Evolutionary conservation across 129 eudicot species (phyloP), one percentile per base, ranked within the genome.

Genomic region (Solidago caesia): DNA sequence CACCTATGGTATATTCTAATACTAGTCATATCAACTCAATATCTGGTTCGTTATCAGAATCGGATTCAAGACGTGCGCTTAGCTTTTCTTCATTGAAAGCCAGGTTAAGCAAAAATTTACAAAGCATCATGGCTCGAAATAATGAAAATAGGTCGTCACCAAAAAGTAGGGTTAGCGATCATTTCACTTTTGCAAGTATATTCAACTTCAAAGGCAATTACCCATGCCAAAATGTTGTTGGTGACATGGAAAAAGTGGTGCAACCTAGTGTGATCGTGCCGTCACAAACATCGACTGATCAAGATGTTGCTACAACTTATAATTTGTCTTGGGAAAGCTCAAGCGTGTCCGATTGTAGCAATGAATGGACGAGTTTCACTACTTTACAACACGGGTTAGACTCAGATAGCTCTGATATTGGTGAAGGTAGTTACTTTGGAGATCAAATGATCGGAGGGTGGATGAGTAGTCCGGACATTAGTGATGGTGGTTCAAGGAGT

Each of bases 221-320:
- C 33, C 83, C 80, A 7, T 61, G 79, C 78, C 87, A 77, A 61
- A 81, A 44, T 33, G 33, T 75, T 21, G 73, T 73, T 25, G 73
- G 79, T 15, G 82, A 79, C 68, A 84, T 88, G 0, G 91, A 91
- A 15, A 91, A 86, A 44, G 84, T 77, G 21, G 97, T 91, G 56
- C 94, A 91, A 52, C 97, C 97, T 26, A 91, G 97, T 59, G 80
- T 91, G 13, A 81, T 88, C 44, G 97, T 91, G 47, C 97, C 93
- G 57, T 80, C 93, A 59, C 89, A 72, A 45, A 80, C 58, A 4
- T 33, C 16, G 26, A 63, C 68, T 4, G 78, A 75, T 43, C 57
- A 82, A 4, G 89, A 85, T 71, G 69, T 73, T 33, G 82, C 78
- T 4, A 53, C 78, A 42, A 77, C 82, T 0, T 80, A 57, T 70